These are phyloP conservation scores for Helicocarpus griseus DNA, from an alignment of 2,329 filamentous ascomycete species.

Conservation along the genomic window DNA sequence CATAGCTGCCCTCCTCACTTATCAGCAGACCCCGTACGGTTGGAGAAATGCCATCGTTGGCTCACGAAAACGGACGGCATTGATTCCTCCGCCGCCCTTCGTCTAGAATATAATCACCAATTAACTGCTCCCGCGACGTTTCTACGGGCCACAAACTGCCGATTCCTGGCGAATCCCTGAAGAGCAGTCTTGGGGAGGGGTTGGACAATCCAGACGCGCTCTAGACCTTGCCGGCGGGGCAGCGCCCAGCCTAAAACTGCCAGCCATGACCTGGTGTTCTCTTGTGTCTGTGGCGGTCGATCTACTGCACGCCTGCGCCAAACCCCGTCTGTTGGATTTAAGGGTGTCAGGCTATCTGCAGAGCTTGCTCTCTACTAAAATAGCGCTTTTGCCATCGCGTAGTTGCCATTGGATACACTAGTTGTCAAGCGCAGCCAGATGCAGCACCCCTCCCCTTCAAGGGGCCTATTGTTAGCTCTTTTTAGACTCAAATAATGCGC, in stretches of 20 bases:
- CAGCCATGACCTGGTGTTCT: constrained; percentile 1
- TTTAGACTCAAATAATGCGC: neutral
- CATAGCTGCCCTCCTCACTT: neutral
- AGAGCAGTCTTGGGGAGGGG: neutral
- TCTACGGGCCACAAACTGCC: neutral
- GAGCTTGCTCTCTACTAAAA: neutral
- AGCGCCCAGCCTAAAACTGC: neutral
- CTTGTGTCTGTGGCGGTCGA: neutral
- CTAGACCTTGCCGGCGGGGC: constrained; percentile 3
- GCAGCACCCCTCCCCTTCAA: neutral
- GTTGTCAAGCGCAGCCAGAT: neutral
- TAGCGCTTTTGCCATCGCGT: neutral
- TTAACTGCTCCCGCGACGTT: neutral
- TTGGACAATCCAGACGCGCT: constrained; percentile 4
- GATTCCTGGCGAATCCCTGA: constrained; percentile 1
- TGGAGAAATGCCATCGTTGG: neutral
- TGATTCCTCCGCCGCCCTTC: neutral
- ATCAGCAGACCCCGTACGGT: neutral
- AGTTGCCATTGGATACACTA: neutral
- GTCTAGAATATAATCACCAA: neutral
- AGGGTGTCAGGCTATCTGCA: constrained; percentile 4
- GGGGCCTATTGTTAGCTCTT: neutral
- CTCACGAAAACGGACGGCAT: neutral
- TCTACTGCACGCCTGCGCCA: constrained; percentile 6
- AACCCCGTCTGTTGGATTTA: constrained; percentile 6